Conservation (phyloP, 225 moss, liverwort and hornwort genomes). For the Marchantia paleacea region DNA sequence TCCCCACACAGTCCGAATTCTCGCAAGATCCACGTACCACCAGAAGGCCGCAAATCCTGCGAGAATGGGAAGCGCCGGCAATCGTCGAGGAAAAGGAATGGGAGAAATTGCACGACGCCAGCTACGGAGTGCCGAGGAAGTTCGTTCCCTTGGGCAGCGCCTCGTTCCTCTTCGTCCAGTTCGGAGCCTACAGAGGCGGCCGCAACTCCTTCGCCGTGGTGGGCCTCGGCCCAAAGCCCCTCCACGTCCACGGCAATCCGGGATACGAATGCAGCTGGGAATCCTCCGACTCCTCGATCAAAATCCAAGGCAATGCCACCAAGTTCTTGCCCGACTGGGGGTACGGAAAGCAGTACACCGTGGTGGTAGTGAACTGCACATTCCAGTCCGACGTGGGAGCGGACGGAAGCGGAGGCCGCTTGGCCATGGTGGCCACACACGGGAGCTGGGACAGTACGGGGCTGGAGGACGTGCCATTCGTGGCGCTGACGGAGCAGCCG, state of each 20-base stretch:
- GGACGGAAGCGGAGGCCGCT: slow-evolving; percentile 55
- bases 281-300: slow-evolving; percentile 30
- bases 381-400: slow-evolving; percentile 52
- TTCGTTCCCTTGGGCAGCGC: slow-evolving; percentile 30
- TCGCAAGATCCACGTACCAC: neutral
- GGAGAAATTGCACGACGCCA: slow-evolving; percentile 30
- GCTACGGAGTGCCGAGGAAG: slow-evolving; percentile 23
- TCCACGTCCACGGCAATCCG: slow-evolving; percentile 55
- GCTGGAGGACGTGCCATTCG: slow-evolving; percentile 42
- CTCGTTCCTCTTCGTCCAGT: slow-evolving; percentile 61
- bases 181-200: slow-evolving; percentile 71
- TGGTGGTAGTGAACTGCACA: slow-evolving; percentile 68
- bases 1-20: neutral
- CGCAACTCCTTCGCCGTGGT: slow-evolving; percentile 61
- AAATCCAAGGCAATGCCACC: slow-evolving; percentile 39
- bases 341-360: slow-evolving; percentile 67
- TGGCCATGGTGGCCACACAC: slow-evolving; percentile 54
- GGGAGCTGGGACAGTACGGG: slow-evolving; percentile 34
- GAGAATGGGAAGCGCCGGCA: slow-evolving; percentile 36
- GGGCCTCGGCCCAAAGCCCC: slow-evolving; percentile 68
- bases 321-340: slow-evolving; percentile 60
- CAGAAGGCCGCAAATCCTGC: neutral
- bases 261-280: slow-evolving; percentile 71
- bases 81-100: slow-evolving; percentile 24
- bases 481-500: slow-evolving; percentile 45